Percentiles rank a stretch among this genome's conserved stretches.
These are phyloP conservation scores for Massarina eburnea DNA, from an alignment of 2,329 filamentous ascomycete species.

Conservation along the genomic window DNA sequence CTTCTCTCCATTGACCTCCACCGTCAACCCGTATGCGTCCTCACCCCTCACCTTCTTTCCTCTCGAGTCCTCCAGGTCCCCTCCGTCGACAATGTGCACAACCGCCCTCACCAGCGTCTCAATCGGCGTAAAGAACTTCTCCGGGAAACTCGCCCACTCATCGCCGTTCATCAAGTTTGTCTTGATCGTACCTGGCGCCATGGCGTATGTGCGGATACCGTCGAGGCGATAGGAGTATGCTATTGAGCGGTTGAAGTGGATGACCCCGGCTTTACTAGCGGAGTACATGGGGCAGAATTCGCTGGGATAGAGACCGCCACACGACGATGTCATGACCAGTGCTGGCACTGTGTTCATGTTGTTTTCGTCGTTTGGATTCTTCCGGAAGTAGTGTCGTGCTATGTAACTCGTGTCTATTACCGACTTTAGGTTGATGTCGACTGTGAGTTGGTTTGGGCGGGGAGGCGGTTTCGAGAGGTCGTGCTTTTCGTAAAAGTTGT, in stretches of 20 bases:
- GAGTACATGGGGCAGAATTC: conserved; percentile 36
- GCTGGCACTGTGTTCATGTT: no score
- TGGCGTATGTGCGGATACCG: conserved; percentile 44
- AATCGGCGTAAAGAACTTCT: conserved; percentile 37
- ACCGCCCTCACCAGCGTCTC: conserved; percentile 32
- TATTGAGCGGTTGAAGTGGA: conserved; percentile 46
- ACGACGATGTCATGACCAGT: conserved; percentile 43
- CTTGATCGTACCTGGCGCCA: conserved; percentile 42
- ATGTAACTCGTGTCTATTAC: conserved; percentile 45
- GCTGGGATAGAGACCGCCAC: conserved; percentile 42
- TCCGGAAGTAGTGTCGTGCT: conserved; percentile 47
- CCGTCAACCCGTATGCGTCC: conserved; percentile 27
- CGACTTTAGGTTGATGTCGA: conserved; percentile 43
- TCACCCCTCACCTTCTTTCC: conserved; percentile 21
- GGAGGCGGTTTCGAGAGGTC: conserved; percentile 30
- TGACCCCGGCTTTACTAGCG: conserved; percentile 38
- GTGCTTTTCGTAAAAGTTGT: conserved; percentile 45
- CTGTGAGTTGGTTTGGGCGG: conserved; percentile 36
- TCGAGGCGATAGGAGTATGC: conserved; percentile 37
- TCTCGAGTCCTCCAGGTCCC: conserved; percentile 26
- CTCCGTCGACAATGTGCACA: conserved; percentile 31
- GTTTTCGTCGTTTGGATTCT: conserved; percentile 18
- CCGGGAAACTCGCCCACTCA: conserved; percentile 39
- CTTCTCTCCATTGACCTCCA: conserved; percentile 31
- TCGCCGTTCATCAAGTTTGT: conserved; percentile 38